Evolutionary conservation across 2,329 filamentous ascomycete species (phyloP), one percentile per base, ranked within the genome.

Genomic region (Fusarium duplospermum): DNA sequence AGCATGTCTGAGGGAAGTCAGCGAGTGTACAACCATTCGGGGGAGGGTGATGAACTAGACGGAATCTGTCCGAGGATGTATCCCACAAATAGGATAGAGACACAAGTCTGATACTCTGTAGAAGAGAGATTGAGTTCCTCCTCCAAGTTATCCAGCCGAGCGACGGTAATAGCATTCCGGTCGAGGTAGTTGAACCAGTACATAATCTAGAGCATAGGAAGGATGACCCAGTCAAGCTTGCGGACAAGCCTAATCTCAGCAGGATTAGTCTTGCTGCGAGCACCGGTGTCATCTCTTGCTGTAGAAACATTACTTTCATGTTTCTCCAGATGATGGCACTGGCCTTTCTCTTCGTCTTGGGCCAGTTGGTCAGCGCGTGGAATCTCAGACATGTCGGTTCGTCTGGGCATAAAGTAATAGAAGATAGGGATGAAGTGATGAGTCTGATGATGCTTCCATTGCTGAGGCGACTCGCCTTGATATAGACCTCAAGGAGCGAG

Each of bases 161-260:
- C 86, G 31, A 86, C 81, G 0, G 84, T 84, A 68, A 88, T 87
- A 33, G 85, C 85, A 66, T 87, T 87, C 5, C 85, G 81, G 38
- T 87, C 86, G 29, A 86, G 79, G 60, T 85, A 85, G 68, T 84
- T 86, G 45, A 86, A 78, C 77, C 83, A 86, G 69, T 86, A 86
- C 78, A 83, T 80, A 66, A 76, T 71, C 80, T 81, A 83, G 2
- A 83, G 77, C 74, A 82, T 83, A 0, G 81, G 81, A 14, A 56
- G 38, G 16, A 45, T 76, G 9, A 76, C 67, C 61, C 62, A 69
- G 6, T 76, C 73, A 3, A 76, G 64, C 59, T 76, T 76, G 4
- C 33, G 67, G 5, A 76, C 74, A 6, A 76, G 63, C 2, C 65
- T 69, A 20, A 76, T 76, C 36, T 76, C 73, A 6, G 52, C 66